phyloP scores from a whole-genome alignment of 495 filamentous ascomycete species.

The Penicillium coffeae region DNA sequence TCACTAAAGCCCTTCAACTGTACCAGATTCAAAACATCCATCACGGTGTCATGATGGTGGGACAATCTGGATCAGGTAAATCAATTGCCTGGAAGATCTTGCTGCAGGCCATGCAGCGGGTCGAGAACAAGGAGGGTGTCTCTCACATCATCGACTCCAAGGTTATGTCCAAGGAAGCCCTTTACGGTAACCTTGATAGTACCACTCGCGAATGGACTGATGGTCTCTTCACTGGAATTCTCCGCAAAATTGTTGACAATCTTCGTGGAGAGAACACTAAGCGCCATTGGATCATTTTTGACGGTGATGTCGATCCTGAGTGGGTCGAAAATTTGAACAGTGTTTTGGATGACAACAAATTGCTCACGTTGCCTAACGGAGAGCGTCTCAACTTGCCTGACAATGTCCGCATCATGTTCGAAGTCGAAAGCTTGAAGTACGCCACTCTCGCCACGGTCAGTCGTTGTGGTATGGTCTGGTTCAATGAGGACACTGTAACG shows the following conservation, averaged over 20 bases:
- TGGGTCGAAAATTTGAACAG: slow-evolving; percentile 99
- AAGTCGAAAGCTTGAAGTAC: slow-evolving; percentile 98
- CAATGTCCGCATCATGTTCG: slow-evolving; percentile 99
- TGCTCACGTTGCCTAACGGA: slow-evolving; percentile 93
- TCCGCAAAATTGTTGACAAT: slow-evolving; percentile 98
- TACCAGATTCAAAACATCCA: slow-evolving; percentile 97
- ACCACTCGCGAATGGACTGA: slow-evolving; percentile 99
- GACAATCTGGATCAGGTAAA: slow-evolving; percentile 91
- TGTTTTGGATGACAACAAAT: slow-evolving; percentile 97
- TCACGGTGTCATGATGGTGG: slow-evolving; percentile 99
- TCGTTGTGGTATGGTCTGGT: slow-evolving; percentile 99
- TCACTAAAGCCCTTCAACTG: slow-evolving; percentile 91
- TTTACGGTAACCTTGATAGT: slow-evolving; percentile 92
- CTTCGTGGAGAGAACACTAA: slow-evolving; percentile 94
- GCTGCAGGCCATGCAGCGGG: slow-evolving; percentile 85
- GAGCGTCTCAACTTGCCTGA: slow-evolving; percentile 90
- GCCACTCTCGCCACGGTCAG: slow-evolving; percentile 94
- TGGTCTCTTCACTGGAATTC: slow-evolving; percentile 93
- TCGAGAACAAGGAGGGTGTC: slow-evolving; percentile 88
- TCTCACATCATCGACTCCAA: slow-evolving; percentile 98
- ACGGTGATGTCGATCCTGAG: slow-evolving; percentile 97
- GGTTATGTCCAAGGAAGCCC: slow-evolving; percentile 97
- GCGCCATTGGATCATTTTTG: slow-evolving; percentile 98
- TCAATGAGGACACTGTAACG: slow-evolving; percentile 94
- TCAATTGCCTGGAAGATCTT: slow-evolving; percentile 91